A percentile compares a stretch with the other conserved stretches of the same genome.
Conservation (phyloP, 2,329 filamentous ascomycete species). For the Colletotrichum sp. region DNA sequence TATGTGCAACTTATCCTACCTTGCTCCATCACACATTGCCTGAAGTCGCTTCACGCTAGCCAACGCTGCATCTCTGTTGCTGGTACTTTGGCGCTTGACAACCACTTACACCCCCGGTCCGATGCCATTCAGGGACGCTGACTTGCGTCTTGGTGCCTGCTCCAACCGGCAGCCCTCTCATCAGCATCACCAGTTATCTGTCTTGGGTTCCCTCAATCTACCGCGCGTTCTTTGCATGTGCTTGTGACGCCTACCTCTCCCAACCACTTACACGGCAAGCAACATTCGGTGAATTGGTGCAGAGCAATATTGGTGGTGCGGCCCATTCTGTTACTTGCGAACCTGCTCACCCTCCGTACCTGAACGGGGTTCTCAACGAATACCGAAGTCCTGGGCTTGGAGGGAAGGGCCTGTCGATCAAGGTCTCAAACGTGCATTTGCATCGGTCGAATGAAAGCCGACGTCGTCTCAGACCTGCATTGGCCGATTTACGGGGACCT, state of each 20-base stretch:
- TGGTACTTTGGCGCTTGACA: not conserved
- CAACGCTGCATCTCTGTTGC: not conserved
- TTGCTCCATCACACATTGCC: not conserved
- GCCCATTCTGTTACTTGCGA: not conserved
- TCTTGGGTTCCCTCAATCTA: conserved; percentile 7
- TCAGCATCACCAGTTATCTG: not conserved
- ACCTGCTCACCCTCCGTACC: not conserved
- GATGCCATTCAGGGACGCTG: conserved; percentile 6
- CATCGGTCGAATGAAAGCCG: conserved; percentile 15
- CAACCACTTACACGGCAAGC: not conserved
- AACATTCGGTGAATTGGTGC: not conserved
- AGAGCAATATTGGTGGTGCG: not conserved
- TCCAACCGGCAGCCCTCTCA: not conserved
- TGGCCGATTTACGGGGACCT: conserved; percentile 12
- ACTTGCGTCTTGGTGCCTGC: conserved; percentile 13
- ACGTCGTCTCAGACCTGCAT: conserved; percentile 14
- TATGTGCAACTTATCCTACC: not conserved
- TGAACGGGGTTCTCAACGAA: not conserved
- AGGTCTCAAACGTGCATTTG: conserved; percentile 18
- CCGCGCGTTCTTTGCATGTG: not conserved
- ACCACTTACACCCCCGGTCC: not conserved
- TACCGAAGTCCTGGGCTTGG: conserved; percentile 25
- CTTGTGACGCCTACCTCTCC: not conserved
- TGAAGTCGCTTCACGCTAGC: not conserved
- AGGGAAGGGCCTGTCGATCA: conserved; percentile 27